Conservation (phyloP, 768 basidiomycete species). For the Lyophyllum atratum region DNA sequence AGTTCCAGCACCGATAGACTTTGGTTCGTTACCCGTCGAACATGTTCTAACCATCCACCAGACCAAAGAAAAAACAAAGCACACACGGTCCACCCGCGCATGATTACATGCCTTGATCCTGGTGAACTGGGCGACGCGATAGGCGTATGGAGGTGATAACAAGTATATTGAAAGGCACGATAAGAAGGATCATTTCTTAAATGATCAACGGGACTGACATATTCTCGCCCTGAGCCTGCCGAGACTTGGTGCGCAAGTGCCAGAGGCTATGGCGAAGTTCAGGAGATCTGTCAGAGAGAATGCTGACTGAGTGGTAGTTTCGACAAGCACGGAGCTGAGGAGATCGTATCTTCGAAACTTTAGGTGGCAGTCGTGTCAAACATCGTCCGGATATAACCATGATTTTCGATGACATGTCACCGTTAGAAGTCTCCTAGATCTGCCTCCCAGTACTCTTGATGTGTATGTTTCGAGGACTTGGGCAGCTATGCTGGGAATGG, state of each 20-base stretch:
- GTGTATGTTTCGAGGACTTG: neutral
- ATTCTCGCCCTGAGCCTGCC: slow-evolving; percentile 7
- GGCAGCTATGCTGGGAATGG: neutral
- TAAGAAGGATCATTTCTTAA: neutral
- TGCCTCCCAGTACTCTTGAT: neutral
- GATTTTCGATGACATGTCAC: neutral
- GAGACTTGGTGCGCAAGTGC: neutral
- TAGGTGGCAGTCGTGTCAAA: neutral
- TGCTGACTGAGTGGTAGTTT: neutral
- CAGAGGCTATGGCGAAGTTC: neutral
- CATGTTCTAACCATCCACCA: too few relatives aligned
- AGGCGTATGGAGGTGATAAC: too few relatives aligned
- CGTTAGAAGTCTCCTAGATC: neutral
- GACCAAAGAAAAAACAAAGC: too few relatives aligned
- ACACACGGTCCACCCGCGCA: too few relatives aligned
- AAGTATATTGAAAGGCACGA: too few relatives aligned
- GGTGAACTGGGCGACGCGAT: too few relatives aligned
- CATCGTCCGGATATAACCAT: neutral
- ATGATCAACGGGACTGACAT: neutral
- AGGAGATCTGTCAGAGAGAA: neutral
- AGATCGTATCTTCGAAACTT: neutral
- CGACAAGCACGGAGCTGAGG: slow-evolving; percentile 14
- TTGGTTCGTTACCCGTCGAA: too few relatives aligned
- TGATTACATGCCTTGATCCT: too few relatives aligned
- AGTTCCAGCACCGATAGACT: neutral